A percentile compares a stretch with the other conserved stretches of the same genome.
These are phyloP conservation scores for Zea mays DNA, from an alignment of 176 grass and related monocot species.

Conservation along the genomic window DNA sequence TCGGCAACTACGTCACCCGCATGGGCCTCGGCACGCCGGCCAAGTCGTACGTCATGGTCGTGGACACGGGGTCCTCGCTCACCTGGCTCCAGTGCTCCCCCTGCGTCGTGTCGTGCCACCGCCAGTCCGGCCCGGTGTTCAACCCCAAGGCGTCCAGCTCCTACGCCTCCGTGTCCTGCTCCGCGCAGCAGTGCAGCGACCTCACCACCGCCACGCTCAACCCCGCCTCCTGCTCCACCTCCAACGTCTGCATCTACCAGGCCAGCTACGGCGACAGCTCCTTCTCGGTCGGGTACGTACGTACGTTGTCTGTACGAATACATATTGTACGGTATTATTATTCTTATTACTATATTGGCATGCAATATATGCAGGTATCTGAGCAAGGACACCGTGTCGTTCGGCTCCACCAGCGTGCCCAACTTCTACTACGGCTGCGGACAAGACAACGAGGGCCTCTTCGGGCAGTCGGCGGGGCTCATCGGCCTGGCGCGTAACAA, in stretches of 20 bases:
- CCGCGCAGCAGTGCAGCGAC: slow-evolving; percentile 49
- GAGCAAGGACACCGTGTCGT: slow-evolving; percentile 72
- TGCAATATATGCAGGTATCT: slow-evolving; percentile 42
- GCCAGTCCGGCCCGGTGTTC: slow-evolving; percentile 57
- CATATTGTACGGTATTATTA: no score
- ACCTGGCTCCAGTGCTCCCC: slow-evolving; percentile 86
- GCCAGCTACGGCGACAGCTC: slow-evolving; percentile 89
- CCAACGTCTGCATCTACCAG: slow-evolving; percentile 74
- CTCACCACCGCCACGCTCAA: slow-evolving; percentile 73
- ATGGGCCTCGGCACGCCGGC: slow-evolving; percentile 72
- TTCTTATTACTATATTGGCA: no score
- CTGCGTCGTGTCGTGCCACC: slow-evolving; percentile 62
- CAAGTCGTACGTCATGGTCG: slow-evolving; percentile 57
- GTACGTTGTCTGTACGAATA: no score
- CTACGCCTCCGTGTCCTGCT: slow-evolving; percentile 62
- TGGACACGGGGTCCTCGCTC: slow-evolving; percentile 80
- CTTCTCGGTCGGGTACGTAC: slow-evolving; percentile 54
- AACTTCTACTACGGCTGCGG: slow-evolving; percentile 90
- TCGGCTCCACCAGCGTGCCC: slow-evolving; percentile 43
- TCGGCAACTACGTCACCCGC: slow-evolving; percentile 76
- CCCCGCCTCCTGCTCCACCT: slow-evolving; percentile 52
- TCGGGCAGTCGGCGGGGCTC: slow-evolving; percentile 73
- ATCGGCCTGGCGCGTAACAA: slow-evolving; percentile 82
- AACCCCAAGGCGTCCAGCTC: slow-evolving; percentile 64
- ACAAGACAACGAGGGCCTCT: slow-evolving; percentile 87